A percentile compares a stretch with the other conserved stretches of the same genome.
These are phyloP conservation scores for Exidia glandulosa DNA, from an alignment of 768 basidiomycete genomes.

Conservation along the genomic window DNA sequence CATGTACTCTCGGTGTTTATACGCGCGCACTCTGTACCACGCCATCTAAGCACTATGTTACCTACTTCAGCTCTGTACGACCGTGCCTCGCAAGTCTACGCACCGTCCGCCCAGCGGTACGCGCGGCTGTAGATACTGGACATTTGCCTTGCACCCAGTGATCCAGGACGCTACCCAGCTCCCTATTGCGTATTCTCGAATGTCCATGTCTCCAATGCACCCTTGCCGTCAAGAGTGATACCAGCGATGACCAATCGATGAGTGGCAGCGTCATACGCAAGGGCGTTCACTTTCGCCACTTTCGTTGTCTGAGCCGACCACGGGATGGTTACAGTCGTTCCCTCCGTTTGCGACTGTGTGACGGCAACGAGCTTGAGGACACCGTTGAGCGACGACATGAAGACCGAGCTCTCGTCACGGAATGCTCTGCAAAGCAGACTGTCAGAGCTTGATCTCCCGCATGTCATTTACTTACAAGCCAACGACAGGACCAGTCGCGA, in stretches of 20 bases:
- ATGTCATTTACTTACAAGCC: constrained; percentile 39
- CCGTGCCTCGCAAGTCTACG: too few species aligned
- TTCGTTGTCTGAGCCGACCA: constrained; percentile 36
- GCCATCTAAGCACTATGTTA: too few species aligned
- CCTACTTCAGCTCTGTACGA: too few species aligned
- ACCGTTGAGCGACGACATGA: constrained; percentile 54
- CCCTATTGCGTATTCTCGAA: not conserved
- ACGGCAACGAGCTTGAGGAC: constrained; percentile 27
- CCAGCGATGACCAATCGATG: constrained; percentile 51
- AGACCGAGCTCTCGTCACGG: constrained; percentile 30
- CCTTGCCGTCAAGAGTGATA: constrained; percentile 43
- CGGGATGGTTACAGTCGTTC: constrained; percentile 26
- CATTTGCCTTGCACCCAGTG: too few species aligned
- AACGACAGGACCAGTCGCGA: constrained; percentile 67
- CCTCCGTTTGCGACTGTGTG: constrained; percentile 17
- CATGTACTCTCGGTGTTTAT: too few species aligned
- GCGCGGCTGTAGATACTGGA: too few species aligned
- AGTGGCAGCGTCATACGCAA: constrained; percentile 31
- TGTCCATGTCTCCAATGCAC: constrained; percentile 42
- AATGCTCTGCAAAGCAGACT: constrained; percentile 34
- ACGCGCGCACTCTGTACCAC: too few species aligned
- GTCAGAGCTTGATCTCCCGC: constrained; percentile 1
- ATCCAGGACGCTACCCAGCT: too few species aligned
- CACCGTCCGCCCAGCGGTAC: too few species aligned
- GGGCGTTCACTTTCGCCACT: constrained; percentile 54